Evolutionary conservation across 345 rosid genomes (phyloP).

Genomic region (Iberis pinnata): DNA sequence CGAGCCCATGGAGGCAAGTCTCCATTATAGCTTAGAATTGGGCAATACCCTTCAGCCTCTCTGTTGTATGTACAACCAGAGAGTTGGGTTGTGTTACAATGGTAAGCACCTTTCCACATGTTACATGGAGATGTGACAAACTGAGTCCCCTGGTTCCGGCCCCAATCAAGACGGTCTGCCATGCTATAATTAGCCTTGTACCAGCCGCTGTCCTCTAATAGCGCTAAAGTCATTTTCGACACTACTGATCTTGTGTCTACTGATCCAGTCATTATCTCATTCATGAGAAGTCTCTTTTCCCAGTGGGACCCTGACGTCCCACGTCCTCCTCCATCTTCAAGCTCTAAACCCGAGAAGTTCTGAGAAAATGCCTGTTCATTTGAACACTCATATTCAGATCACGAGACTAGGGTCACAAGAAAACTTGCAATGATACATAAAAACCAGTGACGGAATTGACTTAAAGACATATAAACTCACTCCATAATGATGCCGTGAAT

Average conservation of each 20-base stretch:
- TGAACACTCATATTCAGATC: conserved; percentile 10
- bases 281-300: conserved; percentile 98
- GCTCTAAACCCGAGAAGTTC: conserved; percentile 93
- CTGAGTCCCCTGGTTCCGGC: conserved; percentile 86
- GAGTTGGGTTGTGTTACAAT: conserved; percentile 81
- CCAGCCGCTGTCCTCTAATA: conserved; percentile 99
- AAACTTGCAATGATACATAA: neutral
- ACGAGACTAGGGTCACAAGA: conserved; percentile 2
- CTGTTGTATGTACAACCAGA: conserved; percentile 99
- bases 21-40: conserved; percentile 81
- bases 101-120: conserved; percentile 94
- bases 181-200: conserved; percentile 94
- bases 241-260: conserved; percentile 97
- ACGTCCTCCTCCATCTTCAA: conserved; percentile 99
- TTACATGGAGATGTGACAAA: conserved; percentile 91
- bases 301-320: conserved; percentile 99
- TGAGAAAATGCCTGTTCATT: conserved; percentile 76
- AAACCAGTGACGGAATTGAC: neutral
- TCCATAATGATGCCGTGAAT: conserved; percentile 94
- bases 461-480: conserved; percentile 32
- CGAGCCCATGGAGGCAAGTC: conserved; percentile 98
- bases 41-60: conserved; percentile 99
- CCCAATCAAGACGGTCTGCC: conserved; percentile 99
- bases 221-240: conserved; percentile 93
- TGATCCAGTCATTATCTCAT: conserved; percentile 99